These are phyloP conservation scores for Lagenidium sp. DNA, from an alignment of 352 stramenopile genomes.

Conservation along the genomic window DNA sequence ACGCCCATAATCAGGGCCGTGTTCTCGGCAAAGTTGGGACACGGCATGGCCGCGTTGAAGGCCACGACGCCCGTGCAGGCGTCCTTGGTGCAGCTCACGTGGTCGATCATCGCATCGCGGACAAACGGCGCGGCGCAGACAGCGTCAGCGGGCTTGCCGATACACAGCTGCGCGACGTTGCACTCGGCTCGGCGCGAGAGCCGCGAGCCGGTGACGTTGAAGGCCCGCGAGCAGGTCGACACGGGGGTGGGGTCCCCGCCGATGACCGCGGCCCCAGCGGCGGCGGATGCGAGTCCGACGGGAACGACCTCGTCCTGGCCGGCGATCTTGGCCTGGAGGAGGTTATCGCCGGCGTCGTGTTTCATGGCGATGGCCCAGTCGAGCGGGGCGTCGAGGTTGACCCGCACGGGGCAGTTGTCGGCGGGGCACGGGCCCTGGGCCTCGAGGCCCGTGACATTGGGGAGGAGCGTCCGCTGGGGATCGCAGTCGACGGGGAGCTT, in stretches of 20 bases:
- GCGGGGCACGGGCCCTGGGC: conserved; percentile 23
- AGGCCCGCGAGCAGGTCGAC: conserved; percentile 32
- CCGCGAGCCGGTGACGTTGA: conserved; percentile 35
- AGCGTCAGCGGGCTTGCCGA: conserved; percentile 28
- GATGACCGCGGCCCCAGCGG: conserved; percentile 22
- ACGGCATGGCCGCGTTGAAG: conserved; percentile 21
- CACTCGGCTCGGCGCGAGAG: conserved; percentile 45
- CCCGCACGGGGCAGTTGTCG: conserved; percentile 41
- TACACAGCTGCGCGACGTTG: conserved; percentile 50
- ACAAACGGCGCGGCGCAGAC: conserved; percentile 34
- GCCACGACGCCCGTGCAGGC: conserved; percentile 39
- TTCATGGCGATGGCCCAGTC: conserved; percentile 66
- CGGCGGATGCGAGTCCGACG: conserved; percentile 28
- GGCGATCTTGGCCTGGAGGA: conserved; percentile 40
- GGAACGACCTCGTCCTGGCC: conserved; percentile 26
- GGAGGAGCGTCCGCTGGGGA: conserved; percentile 21
- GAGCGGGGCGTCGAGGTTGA: conserved; percentile 29
- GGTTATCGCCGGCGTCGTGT: conserved; percentile 24
- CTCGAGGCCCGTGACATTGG: conserved; percentile 22
- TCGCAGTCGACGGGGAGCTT: conserved; percentile 42
- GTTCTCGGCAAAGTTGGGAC: conserved; percentile 29
- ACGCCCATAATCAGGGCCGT: conserved; percentile 38
- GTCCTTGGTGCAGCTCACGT: conserved; percentile 33
- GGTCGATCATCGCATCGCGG: conserved; percentile 16
- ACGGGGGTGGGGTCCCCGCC: conserved; percentile 9